Evolutionary conservation across 2,329 filamentous ascomycete genomes (phyloP).

Genomic region (Talaromyces rugulosus): DNA sequence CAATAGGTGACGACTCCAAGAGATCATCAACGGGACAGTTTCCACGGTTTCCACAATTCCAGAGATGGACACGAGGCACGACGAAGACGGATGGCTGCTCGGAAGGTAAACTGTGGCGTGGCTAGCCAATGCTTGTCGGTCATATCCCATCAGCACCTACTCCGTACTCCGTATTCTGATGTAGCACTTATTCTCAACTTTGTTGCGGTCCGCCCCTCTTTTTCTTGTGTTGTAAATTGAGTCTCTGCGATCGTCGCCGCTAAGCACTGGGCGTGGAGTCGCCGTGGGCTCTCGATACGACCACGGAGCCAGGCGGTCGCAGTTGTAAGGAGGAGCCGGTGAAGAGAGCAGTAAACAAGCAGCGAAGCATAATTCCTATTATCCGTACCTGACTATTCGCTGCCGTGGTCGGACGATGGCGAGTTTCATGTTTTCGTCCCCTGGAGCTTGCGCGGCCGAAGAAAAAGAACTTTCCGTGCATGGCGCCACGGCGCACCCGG

Average conservation of each 20-base stretch:
- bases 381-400: no score
- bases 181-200: background rate
- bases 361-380: no score
- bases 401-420: background rate
- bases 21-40: no score
- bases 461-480: background rate
- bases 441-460: background rate
- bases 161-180: background rate
- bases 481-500: background rate
- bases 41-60: background rate
- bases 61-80: background rate
- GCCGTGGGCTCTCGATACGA: background rate
- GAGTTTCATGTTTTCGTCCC: background rate
- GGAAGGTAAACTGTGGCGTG: background rate
- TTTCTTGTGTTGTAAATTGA: background rate
- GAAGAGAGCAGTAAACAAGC: background rate
- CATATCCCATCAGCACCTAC: background rate
- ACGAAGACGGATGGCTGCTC: background rate
- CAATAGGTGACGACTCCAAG: background rate
- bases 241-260: background rate
- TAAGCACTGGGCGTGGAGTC: background rate
- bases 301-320: background rate
- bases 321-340: background rate
- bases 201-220: background rate
- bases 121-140: background rate